phyloP scores from a whole-genome alignment of 306 rosid species.

The Corylus avellana region DNA sequence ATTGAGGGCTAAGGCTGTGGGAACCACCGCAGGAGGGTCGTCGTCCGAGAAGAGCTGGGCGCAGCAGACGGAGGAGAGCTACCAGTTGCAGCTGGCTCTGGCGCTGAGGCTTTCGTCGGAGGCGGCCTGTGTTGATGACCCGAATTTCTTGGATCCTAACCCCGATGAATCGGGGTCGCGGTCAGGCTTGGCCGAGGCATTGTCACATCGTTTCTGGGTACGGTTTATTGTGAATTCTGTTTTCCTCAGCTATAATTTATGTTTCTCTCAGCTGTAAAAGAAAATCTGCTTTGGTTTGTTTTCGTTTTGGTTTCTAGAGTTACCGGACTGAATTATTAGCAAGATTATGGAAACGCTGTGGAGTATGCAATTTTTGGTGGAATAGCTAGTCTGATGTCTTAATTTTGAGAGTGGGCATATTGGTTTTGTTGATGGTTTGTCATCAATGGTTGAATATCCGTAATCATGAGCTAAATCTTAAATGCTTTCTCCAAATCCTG shows the following conservation, averaged over 20 bases:
- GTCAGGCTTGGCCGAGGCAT: conserved; percentile 51
- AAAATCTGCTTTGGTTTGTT: not conserved
- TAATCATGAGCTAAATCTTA: not conserved
- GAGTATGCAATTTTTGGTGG: not conserved
- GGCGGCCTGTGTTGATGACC: conserved; percentile 93
- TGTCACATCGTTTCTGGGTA: conserved; percentile 97
- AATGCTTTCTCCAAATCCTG: not conserved
- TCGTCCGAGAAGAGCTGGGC: conserved; percentile 90
- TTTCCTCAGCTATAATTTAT: not conserved
- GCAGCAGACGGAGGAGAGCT: conserved; percentile 99
- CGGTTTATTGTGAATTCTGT: conserved; percentile 18
- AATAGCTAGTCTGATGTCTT: not conserved
- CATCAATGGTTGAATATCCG: not conserved
- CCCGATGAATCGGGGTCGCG: conserved; percentile 53
- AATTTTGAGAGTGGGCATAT: not conserved
- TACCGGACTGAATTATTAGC: not conserved
- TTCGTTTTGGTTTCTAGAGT: not conserved
- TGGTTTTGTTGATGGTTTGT: not conserved
- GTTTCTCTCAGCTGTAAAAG: conserved; percentile 7
- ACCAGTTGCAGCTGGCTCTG: conserved; percentile 89
- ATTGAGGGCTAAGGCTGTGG: conserved; percentile 46
- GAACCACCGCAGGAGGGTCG: conserved; percentile 50
- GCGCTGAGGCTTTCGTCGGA: conserved; percentile 82
- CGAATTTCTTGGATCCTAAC: conserved; percentile 77
- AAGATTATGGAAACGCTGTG: not conserved